Conservation (phyloP, 2,329 filamentous ascomycete species). For the Alternaria sp. region DNA sequence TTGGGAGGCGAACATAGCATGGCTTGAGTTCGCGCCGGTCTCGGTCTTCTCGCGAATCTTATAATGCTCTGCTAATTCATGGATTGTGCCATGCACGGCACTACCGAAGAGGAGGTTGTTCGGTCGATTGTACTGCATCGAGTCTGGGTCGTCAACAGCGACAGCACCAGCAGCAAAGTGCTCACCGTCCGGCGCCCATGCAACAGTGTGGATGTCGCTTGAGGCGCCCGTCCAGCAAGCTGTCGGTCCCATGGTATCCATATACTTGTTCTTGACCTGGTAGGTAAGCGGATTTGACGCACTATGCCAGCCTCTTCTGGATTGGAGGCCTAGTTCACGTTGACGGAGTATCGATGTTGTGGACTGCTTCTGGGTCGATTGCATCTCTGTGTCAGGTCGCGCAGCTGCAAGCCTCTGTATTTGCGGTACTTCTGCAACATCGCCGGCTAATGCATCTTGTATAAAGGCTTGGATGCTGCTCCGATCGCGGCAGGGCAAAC, state of each 20-base stretch:
- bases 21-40: constrained; percentile 50
- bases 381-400: constrained; percentile 19
- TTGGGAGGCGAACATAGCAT: constrained; percentile 56
- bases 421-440: constrained; percentile 24
- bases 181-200: constrained; percentile 63
- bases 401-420: constrained; percentile 37
- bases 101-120: constrained; percentile 65
- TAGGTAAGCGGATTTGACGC: constrained; percentile 31
- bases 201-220: constrained; percentile 62
- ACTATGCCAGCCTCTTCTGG: constrained; percentile 34
- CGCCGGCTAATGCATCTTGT: constrained; percentile 33
- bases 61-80: constrained; percentile 62
- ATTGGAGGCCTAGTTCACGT: constrained; percentile 41
- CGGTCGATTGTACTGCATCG: constrained; percentile 66
- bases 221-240: constrained; percentile 64
- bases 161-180: constrained; percentile 64
- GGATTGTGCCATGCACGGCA: constrained; percentile 48
- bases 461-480: constrained; percentile 41
- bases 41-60: constrained; percentile 50
- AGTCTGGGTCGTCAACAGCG: constrained; percentile 60
- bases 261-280: constrained; percentile 35
- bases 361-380: constrained; percentile 21
- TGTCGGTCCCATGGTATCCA: constrained; percentile 52
- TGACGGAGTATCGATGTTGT: constrained; percentile 34
- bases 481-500: constrained; percentile 21